These are phyloP conservation scores for Globisporangium parvum DNA, from an alignment of 352 stramenopile species.

Conservation along the genomic window DNA sequence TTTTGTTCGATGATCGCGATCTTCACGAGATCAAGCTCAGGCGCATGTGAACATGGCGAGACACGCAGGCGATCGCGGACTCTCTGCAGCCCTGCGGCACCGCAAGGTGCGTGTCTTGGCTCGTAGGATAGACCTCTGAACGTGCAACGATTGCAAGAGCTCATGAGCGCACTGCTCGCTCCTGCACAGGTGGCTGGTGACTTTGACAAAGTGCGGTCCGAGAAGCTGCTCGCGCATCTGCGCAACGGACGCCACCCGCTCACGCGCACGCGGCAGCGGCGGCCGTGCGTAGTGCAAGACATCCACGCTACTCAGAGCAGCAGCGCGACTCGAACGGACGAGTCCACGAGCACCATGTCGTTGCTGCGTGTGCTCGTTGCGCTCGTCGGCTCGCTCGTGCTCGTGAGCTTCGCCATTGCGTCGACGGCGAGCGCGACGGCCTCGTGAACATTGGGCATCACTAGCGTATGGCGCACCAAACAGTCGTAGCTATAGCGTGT, in stretches of 20 bases:
- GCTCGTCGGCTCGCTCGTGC: constrained; percentile 26
- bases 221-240: constrained; percentile 33
- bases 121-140: background rate
- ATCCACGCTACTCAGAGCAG: background rate
- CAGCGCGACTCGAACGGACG: background rate
- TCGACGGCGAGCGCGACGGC: constrained; percentile 26
- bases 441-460: background rate
- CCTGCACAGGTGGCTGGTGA: constrained; percentile 25
- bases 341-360: constrained; percentile 16
- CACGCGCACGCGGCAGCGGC: background rate
- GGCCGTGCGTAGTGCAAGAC: background rate
- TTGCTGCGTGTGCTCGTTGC: constrained; percentile 21
- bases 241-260: constrained; percentile 19
- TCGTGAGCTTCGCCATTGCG: constrained; percentile 35
- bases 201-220: constrained; percentile 29
- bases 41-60: constrained; percentile 20
- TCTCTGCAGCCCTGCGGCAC: constrained; percentile 52
- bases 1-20: constrained; percentile 8
- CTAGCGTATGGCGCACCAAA: background rate
- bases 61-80: constrained; percentile 24
- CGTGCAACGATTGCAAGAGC: background rate
- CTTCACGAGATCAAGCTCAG: background rate
- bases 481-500: no score
- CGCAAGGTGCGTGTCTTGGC: constrained; percentile 27
- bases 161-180: background rate